Percentiles rank a stretch among this genome's conserved stretches.
Evolutionary conservation across 1,139 yeast species (phyloP).

Genomic region (Geotrichum reessii): DNA sequence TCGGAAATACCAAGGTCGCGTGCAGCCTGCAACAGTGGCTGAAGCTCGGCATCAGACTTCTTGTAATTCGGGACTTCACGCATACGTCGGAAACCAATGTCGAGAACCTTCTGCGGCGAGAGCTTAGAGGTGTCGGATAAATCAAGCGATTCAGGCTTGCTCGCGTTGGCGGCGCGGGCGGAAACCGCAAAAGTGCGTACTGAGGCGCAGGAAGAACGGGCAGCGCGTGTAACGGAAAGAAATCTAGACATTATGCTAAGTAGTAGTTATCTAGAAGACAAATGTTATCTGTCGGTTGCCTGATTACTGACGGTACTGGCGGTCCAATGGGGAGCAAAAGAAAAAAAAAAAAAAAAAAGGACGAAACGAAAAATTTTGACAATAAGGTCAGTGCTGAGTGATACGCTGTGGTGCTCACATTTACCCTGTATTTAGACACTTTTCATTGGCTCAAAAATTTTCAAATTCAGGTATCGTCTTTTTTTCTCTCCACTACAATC

Average conservation of each 20-base stretch:
- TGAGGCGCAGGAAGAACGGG: slow-evolving; percentile 1
- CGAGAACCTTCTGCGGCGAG: slow-evolving; percentile 29
- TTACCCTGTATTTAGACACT: not conserved
- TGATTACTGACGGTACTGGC: not conserved
- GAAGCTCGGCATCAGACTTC: slow-evolving; percentile 31
- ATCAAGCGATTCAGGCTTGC: slow-evolving; percentile 11
- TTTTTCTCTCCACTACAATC: not conserved
- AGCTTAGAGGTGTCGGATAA: slow-evolving; percentile 12
- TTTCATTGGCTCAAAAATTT: slow-evolving; percentile 15
- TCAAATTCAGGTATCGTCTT: not conserved
- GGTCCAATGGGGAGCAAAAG: not conserved
- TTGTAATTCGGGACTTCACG: slow-evolving; percentile 27
- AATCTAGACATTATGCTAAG: not conserved
- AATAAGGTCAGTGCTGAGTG: not conserved
- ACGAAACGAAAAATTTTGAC: not conserved
- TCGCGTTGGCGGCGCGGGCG: not conserved
- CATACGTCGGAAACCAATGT: slow-evolving; percentile 34
- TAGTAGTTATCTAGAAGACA: not conserved
- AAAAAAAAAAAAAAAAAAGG: not conserved
- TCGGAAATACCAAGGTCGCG: slow-evolving; percentile 32
- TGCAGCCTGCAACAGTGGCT: slow-evolving; percentile 32
- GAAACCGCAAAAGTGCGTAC: slow-evolving; percentile 2
- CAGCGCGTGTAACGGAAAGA: not conserved
- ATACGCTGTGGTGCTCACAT: not conserved
- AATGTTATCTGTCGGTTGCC: not conserved